Evolutionary conservation across 169 alveolate genomes (phyloP).

Genomic region (Pseudocohnilembus persalinus): DNA sequence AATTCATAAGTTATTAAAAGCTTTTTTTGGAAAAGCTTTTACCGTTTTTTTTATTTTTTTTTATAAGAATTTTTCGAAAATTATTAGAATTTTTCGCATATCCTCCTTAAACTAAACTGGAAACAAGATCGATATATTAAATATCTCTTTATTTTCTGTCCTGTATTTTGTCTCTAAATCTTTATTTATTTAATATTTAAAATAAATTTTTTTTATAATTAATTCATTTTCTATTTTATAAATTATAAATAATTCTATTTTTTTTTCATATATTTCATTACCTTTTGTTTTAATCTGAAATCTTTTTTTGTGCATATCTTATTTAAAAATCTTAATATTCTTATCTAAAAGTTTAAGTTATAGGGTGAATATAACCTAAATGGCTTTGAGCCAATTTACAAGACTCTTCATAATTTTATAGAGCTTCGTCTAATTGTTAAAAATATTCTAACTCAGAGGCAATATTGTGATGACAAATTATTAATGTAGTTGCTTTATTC

Average conservation of each 20-base stretch:
- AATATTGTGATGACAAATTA: constrained; percentile 11
- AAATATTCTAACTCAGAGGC: constrained; percentile 19
- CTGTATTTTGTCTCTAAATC: neutral
- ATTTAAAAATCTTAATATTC: neutral
- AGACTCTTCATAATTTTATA: constrained; percentile 3
- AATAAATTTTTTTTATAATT: neutral
- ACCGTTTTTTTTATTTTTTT: too few species aligned
- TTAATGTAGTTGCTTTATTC: constrained; percentile 2
- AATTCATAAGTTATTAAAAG: too few species aligned
- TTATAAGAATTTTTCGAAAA: too few species aligned
- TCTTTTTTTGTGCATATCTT: constrained; percentile 12
- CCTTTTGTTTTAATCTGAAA: neutral
- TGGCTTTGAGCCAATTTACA: neutral
- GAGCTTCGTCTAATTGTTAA: constrained; percentile 14
- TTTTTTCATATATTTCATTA: neutral
- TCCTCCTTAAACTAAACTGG: neutral
- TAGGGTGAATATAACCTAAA: neutral
- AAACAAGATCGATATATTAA: neutral
- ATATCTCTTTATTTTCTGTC: neutral
- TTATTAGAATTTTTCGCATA: too few species aligned
- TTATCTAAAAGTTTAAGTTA: neutral
- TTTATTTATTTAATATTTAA: neutral
- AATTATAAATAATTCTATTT: neutral
- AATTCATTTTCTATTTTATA: neutral
- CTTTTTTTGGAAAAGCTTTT: too few species aligned